A percentile compares a stretch with the other conserved stretches of the same genome.
Evolutionary conservation across 345 rosid species (phyloP).

Genomic region (Eucalyptus caleyi): DNA sequence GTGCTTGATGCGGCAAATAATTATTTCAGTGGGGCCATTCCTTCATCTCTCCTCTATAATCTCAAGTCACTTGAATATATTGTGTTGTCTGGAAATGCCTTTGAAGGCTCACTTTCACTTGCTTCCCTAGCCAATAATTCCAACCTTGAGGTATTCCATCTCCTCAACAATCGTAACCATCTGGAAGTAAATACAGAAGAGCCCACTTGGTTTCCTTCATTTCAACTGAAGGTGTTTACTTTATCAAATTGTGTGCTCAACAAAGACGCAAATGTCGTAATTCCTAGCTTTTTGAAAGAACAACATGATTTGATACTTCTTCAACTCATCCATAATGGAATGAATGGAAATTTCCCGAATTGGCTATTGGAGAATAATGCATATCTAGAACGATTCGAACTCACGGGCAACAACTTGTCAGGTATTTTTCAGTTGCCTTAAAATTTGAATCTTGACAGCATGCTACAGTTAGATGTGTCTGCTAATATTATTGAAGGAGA

Average conservation of each 20-base stretch:
- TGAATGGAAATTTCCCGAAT: background rate
- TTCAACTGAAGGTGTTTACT: background rate
- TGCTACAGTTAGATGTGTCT: no score
- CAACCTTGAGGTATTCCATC: background rate
- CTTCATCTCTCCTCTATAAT: background rate
- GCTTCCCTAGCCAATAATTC: background rate
- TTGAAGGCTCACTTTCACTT: background rate
- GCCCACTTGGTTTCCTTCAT: background rate
- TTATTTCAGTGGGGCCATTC: background rate
- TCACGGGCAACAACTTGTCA: no score
- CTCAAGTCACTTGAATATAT: background rate
- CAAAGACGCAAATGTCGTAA: background rate
- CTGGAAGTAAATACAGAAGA: background rate
- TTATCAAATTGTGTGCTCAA: background rate
- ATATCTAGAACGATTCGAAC: background rate
- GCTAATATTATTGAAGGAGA: no score
- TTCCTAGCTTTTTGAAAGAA: background rate
- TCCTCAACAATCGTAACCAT: background rate
- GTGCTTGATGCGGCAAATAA: background rate
- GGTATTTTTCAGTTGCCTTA: no score
- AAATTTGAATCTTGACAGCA: no score
- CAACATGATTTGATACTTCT: background rate
- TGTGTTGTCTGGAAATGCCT: background rate
- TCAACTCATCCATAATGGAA: background rate
- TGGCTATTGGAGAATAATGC: slow-evolving; percentile 17